A percentile compares a stretch with the other conserved stretches of the same genome.
Conservation (phyloP, 345 rosid genomes). For the Euphorbia tirucalli region DNA sequence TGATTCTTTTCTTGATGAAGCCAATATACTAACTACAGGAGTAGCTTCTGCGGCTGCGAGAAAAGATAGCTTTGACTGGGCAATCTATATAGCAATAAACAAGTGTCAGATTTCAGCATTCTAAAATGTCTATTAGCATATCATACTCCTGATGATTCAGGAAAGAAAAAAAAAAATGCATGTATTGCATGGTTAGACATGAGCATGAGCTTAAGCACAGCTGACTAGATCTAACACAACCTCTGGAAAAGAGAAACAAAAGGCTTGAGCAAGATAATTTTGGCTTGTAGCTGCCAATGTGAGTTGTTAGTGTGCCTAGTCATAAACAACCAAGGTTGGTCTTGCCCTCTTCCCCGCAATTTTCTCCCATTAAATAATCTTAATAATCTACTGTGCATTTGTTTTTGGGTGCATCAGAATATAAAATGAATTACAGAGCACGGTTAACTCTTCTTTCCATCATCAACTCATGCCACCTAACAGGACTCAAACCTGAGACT, state of each 20-base stretch:
- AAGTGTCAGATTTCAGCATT: background rate
- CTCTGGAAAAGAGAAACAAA: no score
- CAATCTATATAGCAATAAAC: conserved; percentile 40
- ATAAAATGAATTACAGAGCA: no score
- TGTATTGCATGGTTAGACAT: background rate
- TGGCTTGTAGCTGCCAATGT: background rate
- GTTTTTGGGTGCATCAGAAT: background rate
- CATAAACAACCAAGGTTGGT: no score
- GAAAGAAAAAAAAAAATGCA: background rate
- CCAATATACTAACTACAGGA: conserved; percentile 55
- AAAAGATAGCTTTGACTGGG: conserved; percentile 63
- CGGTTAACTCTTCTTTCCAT: background rate
- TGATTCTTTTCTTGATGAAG: conserved; percentile 43
- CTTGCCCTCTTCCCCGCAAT: no score
- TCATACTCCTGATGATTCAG: background rate
- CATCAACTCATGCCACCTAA: background rate
- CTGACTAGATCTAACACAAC: background rate
- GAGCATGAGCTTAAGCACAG: background rate
- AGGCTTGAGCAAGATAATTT: background rate
- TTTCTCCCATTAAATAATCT: background rate
- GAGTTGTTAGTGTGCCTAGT: background rate
- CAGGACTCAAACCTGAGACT: background rate
- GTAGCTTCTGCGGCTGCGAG: conserved; percentile 78
- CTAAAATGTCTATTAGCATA: background rate
- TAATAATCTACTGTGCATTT: background rate